Base-by-base conservation (phyloP, 768 basidiomycete genomes). In the Pisolithus microcarpus region DNA sequence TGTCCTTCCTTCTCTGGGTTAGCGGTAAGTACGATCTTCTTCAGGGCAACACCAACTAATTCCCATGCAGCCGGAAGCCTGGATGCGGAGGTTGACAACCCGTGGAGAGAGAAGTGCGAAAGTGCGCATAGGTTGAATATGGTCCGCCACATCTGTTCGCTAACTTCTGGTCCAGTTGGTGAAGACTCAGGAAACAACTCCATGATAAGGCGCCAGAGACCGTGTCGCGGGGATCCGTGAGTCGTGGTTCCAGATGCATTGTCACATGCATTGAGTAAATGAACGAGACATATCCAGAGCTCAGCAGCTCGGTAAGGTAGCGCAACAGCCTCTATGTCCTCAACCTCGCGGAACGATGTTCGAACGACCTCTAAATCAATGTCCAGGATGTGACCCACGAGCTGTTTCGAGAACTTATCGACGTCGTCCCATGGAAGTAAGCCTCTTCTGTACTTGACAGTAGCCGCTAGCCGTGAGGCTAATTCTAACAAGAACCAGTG, bases 261-360 rank as follows among this genome's bases (percentile, higher is more conserved):
- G 21, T 55, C 62, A 37, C 58, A 63, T 37, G 59, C 62, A 24
- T 58, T 47, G 6, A 78, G 61, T n/a, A 87, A 58, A 56, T 89
- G 81, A 34, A 87, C 72, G 19, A 91, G 59, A 36, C 78, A 80
- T 44, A 90, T 72, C 93, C 92, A 95, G 16, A 85, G 56, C 58
- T 91, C 85, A 2, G 79, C 73, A 1, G 75, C 71, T 39, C 70
- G 72, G 54, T 75, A 69, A 11, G 70, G 54, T 40, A 76, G 54
- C 36, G 66, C 61, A 28, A 69, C 63, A 21, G 66, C 67, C 55
- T 75, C 72, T 4, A 56, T 51, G 16, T 61, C 53, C 43, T 58
- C 57, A n/a, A 60, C 49, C 38, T 53, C 52, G 39, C 45, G 44
- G 39, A 69, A 53, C 15, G 55, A 43, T 18, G 46, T 43, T 43